A percentile compares a stretch with the other conserved stretches of the same genome.
These are phyloP conservation scores for Boletus edulis DNA, from an alignment of 768 basidiomycete species.

Conservation along the genomic window DNA sequence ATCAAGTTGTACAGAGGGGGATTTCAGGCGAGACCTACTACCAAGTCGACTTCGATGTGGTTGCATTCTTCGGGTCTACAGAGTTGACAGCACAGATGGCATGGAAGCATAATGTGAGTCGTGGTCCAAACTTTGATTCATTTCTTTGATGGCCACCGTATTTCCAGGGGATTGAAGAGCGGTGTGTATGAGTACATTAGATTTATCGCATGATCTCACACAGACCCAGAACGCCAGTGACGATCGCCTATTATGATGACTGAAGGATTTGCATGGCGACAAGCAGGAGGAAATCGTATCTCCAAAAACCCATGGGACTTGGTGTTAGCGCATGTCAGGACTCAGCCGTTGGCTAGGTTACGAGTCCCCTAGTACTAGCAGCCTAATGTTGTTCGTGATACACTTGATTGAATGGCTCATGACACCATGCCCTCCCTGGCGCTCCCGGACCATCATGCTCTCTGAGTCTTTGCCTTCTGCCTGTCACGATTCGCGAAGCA, in stretches of 20 bases:
- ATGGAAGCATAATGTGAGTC: not conserved
- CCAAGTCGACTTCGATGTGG: not conserved
- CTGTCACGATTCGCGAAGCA: too few relatives aligned
- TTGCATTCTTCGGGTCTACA: not conserved
- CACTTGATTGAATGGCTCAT: too few relatives aligned
- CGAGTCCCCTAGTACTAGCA: too few relatives aligned
- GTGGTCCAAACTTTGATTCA: not conserved
- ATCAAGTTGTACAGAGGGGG: not conserved
- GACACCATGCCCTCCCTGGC: too few relatives aligned
- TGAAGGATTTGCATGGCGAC: not conserved
- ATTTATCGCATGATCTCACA: not conserved
- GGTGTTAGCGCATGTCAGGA: too few relatives aligned
- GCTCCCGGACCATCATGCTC: too few relatives aligned
- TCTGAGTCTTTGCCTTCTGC: too few relatives aligned
- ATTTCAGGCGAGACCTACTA: not conserved
- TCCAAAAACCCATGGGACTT: too few relatives aligned
- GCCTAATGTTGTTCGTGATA: too few relatives aligned
- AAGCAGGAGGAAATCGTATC: too few relatives aligned
- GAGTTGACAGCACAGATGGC: constrained; percentile 2
- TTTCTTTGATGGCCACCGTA: not conserved
- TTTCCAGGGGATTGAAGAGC: not conserved
- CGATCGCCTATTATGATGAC: not conserved
- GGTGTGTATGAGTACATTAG: not conserved
- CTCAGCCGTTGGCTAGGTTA: too few relatives aligned
- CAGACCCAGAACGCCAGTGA: not conserved